phyloP scores from a whole-genome alignment of 768 basidiomycete species.

The Cystobasidium ongulense region DNA sequence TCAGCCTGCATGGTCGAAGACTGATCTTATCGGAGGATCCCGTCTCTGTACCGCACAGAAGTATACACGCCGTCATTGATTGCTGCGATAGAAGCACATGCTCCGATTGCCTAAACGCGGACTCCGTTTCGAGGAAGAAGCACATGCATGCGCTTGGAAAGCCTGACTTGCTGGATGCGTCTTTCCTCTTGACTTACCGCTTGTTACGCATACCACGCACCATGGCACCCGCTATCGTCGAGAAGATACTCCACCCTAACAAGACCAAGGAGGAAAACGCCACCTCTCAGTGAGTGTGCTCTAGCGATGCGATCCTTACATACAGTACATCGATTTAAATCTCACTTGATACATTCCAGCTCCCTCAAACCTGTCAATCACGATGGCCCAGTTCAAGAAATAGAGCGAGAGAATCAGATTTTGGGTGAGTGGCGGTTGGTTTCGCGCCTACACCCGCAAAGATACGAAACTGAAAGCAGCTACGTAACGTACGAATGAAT shows the following conservation, averaged over 20 bases:
- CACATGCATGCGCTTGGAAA: not conserved
- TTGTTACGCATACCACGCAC: not conserved
- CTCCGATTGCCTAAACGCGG: not conserved
- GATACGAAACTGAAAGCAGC: not conserved
- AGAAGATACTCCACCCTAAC: not conserved
- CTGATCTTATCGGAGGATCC: too few relatives aligned
- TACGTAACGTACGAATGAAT: not conserved
- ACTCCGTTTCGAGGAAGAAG: not conserved
- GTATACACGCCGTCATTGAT: too few relatives aligned
- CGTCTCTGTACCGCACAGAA: too few relatives aligned
- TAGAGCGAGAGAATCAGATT: not conserved
- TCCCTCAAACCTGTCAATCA: not conserved
- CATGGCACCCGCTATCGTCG: not conserved
- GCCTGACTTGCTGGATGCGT: not conserved
- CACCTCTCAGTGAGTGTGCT: not conserved
- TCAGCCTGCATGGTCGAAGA: too few relatives aligned
- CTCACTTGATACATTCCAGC: not conserved
- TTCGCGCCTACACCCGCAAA: not conserved
- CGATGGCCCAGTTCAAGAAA: not conserved
- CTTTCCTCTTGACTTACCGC: not conserved
- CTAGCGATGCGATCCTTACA: not conserved
- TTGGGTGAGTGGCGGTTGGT: not conserved
- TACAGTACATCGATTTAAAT: not conserved
- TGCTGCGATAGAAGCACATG: not conserved
- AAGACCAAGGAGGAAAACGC: constrained; percentile 11